Evolutionary conservation across 306 rosid genomes (phyloP), one percentile per base, ranked within the genome.

Genomic region (Glycine latifolia): DNA sequence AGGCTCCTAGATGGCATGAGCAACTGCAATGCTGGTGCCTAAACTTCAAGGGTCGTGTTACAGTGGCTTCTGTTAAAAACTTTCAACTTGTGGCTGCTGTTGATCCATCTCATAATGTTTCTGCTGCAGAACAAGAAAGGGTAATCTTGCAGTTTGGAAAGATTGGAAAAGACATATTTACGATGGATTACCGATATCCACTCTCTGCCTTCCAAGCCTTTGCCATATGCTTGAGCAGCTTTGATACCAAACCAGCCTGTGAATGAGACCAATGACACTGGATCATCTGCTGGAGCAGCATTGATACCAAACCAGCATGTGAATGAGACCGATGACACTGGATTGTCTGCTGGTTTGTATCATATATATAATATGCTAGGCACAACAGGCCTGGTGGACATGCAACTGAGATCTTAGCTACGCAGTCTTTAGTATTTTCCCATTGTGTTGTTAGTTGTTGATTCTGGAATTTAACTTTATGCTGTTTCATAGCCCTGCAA

Each of bases 1-100:
- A 92, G 89, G 87, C 92, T 83, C 97, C 97, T 52, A 82, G 97
- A 85, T 95, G 97, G 97, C 97, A 95, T 52, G 99, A 95, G 80
- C 95, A 92, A 81, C 86, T 93, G 52, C 97, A 91, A 39, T 91
- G 95, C 81, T 95, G 97, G 97, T 93, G 97, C 90, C 87, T 95
- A 61, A 91, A 91, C 75, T 95, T 95, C 88, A 88, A 87, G 69
- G 97, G 97, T 20, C 92, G 97, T 12, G 97, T 89, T 62, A 93
- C 97, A 0, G 98, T 93, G 78, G 97, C 99, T 10, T 94, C 98
- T 8, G 97, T 90, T 13, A 90, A 91, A 88, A 95, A 95, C 85
- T 93, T 95, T 76, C 99, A 95, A 82, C 97, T 93, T 41, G 95
- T 84, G 66, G 95, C 93, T 26, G 89, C 91, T 33, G 91, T 90